Evolutionary conservation across 148 eudicot genomes (phyloP), one percentile per base, ranked within the genome.

Genomic region (Dysphania ambrosioides): DNA sequence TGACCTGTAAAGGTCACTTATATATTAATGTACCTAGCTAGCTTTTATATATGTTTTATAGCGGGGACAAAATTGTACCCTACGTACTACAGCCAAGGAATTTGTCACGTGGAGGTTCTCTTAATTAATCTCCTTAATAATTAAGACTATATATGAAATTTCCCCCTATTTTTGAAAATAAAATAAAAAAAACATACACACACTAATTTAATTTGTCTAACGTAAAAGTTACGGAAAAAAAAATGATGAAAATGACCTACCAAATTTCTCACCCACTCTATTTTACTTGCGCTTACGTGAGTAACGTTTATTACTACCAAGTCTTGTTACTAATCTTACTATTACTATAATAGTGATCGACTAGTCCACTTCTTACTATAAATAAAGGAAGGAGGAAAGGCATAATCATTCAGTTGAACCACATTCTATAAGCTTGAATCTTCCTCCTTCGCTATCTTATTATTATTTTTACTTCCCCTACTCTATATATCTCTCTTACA

Each of bases 141-240:
- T 34, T 26, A 56, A 57, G 68, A 6, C 57, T 40, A 75, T 40
- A 57, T 72, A 75, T 58, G 73, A 57, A 75, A 75, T 75, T 75
- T 75, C 64, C 53, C 23, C 53, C 21, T 53, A 16, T 34, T 41
- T 8, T 18, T 65, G 21, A 0, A 1, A 2, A 19, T 21, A 66
- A 74, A 19, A 1, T 6, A 42, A 70, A 10, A 24, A 38, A 19
- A 72, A 16, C n/a, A n/a, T n/a, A n/a, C n/a, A n/a, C n/a, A n/a
- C 1, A 0, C 8, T 36, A 4, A 36, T 2, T 4, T 4, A 36
- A 36, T 36, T 36, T 36, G 40, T 0, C 40, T 4, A 2, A 36
- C 5, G 8, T 4, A 36, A 36, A 36, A 36, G 8, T 4, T 2
- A 36, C 40, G 5, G 0, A 36, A 36, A 36, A 1, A 36, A 0